phyloP scores from a whole-genome alignment of 768 basidiomycete species.

The Suillus decipiens region DNA sequence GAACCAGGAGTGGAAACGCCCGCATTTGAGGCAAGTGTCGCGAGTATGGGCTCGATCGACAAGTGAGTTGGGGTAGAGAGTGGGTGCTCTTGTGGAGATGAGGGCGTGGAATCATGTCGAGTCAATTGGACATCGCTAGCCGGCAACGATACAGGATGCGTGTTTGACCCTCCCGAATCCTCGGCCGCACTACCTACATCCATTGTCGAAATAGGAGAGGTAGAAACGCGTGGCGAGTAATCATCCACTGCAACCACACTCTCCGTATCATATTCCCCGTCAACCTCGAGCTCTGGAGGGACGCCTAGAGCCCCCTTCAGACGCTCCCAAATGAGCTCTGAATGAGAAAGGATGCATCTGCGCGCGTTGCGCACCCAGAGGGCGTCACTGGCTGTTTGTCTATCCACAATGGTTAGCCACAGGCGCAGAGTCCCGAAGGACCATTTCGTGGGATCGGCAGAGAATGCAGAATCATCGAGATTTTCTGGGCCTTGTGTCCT shows the following conservation, averaged over 20 bases:
- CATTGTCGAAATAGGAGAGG: slow-evolving; percentile 33
- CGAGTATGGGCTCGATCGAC: slow-evolving; percentile 56
- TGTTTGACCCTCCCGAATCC: background rate
- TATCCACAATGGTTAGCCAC: slow-evolving; percentile 67
- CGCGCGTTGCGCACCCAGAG: slow-evolving; percentile 74
- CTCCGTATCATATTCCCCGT: slow-evolving; percentile 40
- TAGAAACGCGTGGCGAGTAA: background rate
- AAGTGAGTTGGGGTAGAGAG: slow-evolving; percentile 3
- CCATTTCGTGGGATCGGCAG: slow-evolving; percentile 70
- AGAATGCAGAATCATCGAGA: slow-evolving; percentile 33
- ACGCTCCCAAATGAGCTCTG: slow-evolving; percentile 90
- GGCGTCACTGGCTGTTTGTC: slow-evolving; percentile 64
- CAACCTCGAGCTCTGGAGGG: slow-evolving; percentile 76
- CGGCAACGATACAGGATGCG: background rate
- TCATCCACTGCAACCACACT: slow-evolving; percentile 39
- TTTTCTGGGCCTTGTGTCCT: slow-evolving; percentile 29
- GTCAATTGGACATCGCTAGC: background rate
- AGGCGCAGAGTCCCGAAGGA: slow-evolving; percentile 64
- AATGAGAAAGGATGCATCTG: slow-evolving; percentile 73
- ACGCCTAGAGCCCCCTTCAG: slow-evolving; percentile 87
- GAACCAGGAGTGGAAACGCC: slow-evolving; percentile 20
- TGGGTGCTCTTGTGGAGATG: slow-evolving; percentile 15
- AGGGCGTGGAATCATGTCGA: slow-evolving; percentile 11
- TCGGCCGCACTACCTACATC: background rate
- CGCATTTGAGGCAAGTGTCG: slow-evolving; percentile 30